phyloP scores from a whole-genome alignment of 495 filamentous ascomycete species.

The Neurospora sp. region DNA sequence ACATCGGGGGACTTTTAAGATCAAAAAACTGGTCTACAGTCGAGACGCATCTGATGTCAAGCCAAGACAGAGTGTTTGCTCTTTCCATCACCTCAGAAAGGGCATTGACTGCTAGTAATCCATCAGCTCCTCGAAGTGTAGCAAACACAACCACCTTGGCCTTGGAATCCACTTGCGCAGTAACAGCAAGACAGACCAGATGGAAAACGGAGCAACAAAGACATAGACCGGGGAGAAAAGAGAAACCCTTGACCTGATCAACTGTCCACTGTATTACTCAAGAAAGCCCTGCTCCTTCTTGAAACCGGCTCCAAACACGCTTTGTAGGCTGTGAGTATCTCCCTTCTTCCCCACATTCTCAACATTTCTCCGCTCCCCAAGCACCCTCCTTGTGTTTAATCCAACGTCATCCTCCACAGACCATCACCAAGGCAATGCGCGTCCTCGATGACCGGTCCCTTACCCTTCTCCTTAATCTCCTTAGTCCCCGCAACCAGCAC shows the following conservation, averaged over 20 bases:
- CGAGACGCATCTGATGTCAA: too few species aligned
- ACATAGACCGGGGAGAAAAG: background rate
- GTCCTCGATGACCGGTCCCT: conserved; percentile 84
- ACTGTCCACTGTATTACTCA: background rate
- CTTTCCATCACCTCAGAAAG: background rate
- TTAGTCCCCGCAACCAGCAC: conserved; percentile 76
- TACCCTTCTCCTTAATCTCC: conserved; percentile 86
- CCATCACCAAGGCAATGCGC: conserved; percentile 94
- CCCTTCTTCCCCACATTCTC: background rate
- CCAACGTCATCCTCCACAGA: conserved; percentile 69
- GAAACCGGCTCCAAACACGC: background rate
- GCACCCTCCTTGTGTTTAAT: conserved; percentile 32
- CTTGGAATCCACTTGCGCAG: background rate
- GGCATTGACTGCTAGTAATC: background rate
- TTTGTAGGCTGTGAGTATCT: background rate
- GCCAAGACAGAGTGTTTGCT: background rate
- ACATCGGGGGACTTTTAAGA: background rate
- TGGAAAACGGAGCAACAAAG: background rate
- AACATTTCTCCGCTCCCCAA: background rate
- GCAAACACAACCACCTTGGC: background rate
- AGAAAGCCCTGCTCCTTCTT: background rate
- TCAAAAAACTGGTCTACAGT: too few species aligned
- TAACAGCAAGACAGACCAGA: background rate
- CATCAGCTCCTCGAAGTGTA: background rate
- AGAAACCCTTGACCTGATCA: background rate